A percentile compares a stretch with the other conserved stretches of the same genome.
Evolutionary conservation across 106 monocot genomes (phyloP).

Genomic region (Triglochin maritima): DNA sequence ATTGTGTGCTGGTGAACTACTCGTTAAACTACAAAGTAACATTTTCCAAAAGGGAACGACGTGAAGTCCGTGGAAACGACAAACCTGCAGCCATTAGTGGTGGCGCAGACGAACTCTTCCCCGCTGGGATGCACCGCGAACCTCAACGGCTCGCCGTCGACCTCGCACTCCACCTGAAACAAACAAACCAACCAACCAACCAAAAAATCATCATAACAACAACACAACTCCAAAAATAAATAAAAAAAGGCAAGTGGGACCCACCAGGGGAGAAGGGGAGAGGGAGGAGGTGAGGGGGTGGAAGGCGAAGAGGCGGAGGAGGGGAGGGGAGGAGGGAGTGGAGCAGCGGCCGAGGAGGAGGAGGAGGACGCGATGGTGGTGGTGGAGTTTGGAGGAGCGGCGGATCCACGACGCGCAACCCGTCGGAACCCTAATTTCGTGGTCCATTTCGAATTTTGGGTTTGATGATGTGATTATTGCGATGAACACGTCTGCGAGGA

Average conservation of each 20-base stretch:
- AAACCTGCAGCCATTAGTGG: conserved; percentile 67
- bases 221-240: neutral
- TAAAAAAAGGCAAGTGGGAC: neutral
- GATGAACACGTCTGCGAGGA: no score
- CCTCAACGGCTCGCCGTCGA: conserved; percentile 37
- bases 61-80: neutral
- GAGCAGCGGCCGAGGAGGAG: conserved; percentile 26
- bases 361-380: conserved; percentile 42
- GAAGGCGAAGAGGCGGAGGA: conserved; percentile 64
- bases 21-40: no score
- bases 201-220: neutral
- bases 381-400: conserved; percentile 22
- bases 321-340: conserved; percentile 15
- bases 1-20: no score
- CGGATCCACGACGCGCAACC: conserved; percentile 67
- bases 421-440: conserved; percentile 3
- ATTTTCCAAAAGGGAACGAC: no score
- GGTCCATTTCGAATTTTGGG: neutral
- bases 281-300: conserved; percentile 47
- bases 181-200: neutral
- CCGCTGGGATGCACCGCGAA: conserved; percentile 90
- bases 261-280: conserved; percentile 52
- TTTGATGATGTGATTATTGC: no score
- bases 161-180: conserved; percentile 31
- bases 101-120: conserved; percentile 71